Percentiles rank a stretch among this genome's conserved stretches.
Evolutionary conservation across 345 rosid genomes (phyloP).

Genomic region (Camelina neglecta): DNA sequence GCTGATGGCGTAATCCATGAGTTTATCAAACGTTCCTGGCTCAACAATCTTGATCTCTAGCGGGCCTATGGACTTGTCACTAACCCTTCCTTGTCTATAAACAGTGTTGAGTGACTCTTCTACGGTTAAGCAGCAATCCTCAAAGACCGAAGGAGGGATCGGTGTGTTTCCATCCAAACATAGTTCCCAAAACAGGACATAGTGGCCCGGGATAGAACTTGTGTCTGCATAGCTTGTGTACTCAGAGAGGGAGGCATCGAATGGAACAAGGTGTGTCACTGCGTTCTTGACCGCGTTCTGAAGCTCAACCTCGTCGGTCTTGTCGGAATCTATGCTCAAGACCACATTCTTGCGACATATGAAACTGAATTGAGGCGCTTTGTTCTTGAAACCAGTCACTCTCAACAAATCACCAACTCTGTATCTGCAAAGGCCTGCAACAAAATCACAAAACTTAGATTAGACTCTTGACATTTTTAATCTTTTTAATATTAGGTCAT

Average conservation of each 20-base stretch:
- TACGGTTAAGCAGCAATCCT: conserved; percentile 86
- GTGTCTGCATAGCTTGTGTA: conserved; percentile 95
- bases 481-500: not conserved
- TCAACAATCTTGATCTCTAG: conserved; percentile 91
- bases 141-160: conserved; percentile 85
- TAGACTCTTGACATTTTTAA: not conserved
- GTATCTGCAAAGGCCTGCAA: conserved; percentile 80
- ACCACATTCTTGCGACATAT: conserved; percentile 95
- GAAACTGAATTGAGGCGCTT: conserved; percentile 92
- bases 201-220: conserved; percentile 76
- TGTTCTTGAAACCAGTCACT: conserved; percentile 97
- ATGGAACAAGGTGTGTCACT: conserved; percentile 75
- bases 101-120: conserved; percentile 93
- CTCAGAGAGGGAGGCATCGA: conserved; percentile 73
- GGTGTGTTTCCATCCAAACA: conserved; percentile 69
- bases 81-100: conserved; percentile 86
- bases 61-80: conserved; percentile 91
- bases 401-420: conserved; percentile 90
- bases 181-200: conserved; percentile 90
- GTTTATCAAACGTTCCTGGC: conserved; percentile 90
- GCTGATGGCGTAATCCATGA: conserved; percentile 96
- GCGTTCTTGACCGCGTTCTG: conserved; percentile 90
- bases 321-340: conserved; percentile 89
- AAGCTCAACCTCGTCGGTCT: conserved; percentile 97
- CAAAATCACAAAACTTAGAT: conserved; percentile 10